These are phyloP conservation scores for Melaleuca alternifolia DNA, from an alignment of 345 rosid genomes.

Conservation along the genomic window DNA sequence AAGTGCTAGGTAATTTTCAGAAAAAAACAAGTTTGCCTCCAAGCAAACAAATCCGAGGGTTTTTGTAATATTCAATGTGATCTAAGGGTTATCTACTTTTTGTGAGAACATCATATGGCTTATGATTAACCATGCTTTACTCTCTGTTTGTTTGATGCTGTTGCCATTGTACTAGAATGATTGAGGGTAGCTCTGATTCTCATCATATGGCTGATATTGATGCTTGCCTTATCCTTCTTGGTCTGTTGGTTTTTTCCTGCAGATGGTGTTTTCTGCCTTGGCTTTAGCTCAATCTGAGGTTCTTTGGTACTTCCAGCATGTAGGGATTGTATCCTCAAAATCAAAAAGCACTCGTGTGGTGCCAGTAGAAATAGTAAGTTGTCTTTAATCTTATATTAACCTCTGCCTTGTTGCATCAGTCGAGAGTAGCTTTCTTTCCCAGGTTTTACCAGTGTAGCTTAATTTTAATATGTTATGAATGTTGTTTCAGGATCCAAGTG, in stretches of 20 bases:
- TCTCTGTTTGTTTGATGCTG: background rate
- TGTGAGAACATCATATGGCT: background rate
- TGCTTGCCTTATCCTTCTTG: background rate
- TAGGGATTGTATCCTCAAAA: constrained; percentile 81
- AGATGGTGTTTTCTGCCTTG: constrained; percentile 98
- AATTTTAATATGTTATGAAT: constrained; percentile 5
- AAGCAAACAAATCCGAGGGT: background rate
- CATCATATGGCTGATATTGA: background rate
- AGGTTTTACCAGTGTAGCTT: background rate
- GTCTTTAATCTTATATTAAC: constrained; percentile 1
- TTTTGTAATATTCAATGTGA: background rate
- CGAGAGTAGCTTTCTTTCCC: background rate
- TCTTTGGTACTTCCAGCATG: constrained; percentile 94
- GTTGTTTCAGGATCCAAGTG: constrained; percentile 78
- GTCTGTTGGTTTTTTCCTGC: constrained; percentile 6
- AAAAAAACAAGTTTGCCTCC: background rate
- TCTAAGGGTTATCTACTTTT: background rate
- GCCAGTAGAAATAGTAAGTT: constrained; percentile 78
- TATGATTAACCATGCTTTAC: background rate
- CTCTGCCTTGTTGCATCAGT: background rate
- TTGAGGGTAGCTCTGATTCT: background rate
- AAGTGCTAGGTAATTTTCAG: background rate
- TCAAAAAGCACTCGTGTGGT: constrained; percentile 57
- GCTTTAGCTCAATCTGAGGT: constrained; percentile 96
- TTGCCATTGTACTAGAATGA: background rate